A percentile compares a stretch with the other conserved stretches of the same genome.
Evolutionary conservation across 1,284 basidiomycete species (phyloP).

Genomic region (Violaceomyces palustris): DNA sequence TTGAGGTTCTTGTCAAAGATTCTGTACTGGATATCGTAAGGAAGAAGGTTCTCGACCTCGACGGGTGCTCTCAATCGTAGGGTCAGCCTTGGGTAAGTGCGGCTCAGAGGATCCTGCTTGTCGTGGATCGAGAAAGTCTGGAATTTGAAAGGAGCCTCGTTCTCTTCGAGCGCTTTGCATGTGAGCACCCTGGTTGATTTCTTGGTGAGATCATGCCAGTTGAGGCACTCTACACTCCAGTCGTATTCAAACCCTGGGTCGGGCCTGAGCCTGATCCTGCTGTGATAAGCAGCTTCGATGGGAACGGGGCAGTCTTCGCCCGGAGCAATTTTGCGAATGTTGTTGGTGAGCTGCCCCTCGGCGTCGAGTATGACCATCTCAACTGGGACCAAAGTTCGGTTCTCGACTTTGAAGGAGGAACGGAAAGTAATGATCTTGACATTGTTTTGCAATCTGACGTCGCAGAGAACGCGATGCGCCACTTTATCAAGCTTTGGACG

Average conservation of each 20-base stretch:
- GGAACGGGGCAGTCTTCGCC: conserved; percentile 87
- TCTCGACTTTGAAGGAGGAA: conserved; percentile 89
- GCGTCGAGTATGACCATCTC: conserved; percentile 88
- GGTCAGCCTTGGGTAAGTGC: conserved; percentile 71
- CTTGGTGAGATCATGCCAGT: conserved; percentile 79
- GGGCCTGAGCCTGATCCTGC: conserved; percentile 80
- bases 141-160: conserved; percentile 89
- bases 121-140: conserved; percentile 87
- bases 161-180: conserved; percentile 74
- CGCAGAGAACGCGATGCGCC: conserved; percentile 78
- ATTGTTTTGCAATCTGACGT: conserved; percentile 84
- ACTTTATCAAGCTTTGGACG: conserved; percentile 73
- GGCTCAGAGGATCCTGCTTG: conserved; percentile 60
- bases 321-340: conserved; percentile 80
- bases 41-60: conserved; percentile 92
- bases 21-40: conserved; percentile 90
- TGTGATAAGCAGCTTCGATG: conserved; percentile 80
- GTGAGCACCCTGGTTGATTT: conserved; percentile 74
- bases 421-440: conserved; percentile 92
- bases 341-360: conserved; percentile 72
- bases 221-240: conserved; percentile 77
- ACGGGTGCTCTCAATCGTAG: conserved; percentile 88
- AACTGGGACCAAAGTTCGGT: conserved; percentile 83
- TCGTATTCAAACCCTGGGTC: conserved; percentile 92
- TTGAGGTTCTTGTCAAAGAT: conserved; percentile 91